Evolutionary conservation across 257 asterid genomes (phyloP), one percentile per base, ranked within the genome.

Genomic region (Thymus mandschuricus): DNA sequence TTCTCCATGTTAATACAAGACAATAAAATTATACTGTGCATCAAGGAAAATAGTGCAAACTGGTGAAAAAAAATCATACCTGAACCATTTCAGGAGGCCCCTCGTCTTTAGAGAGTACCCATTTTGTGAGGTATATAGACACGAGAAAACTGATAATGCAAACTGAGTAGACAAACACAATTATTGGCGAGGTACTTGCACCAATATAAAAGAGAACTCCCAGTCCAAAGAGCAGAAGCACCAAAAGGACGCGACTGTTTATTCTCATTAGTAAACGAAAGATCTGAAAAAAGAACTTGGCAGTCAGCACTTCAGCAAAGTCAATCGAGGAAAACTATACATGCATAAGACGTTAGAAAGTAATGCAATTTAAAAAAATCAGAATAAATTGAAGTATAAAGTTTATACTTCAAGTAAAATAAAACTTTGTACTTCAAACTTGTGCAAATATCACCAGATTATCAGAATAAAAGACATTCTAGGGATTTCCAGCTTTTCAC

Each of bases 11-110:
- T 28, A 64, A 15, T 13, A 55, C 41, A 60, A 38, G 64, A 15
- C 38, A 7, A 41, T 0, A 21, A 10, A 46, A 64, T 29, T 38
- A n/a, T 34, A 29, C 50, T 58, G 54, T 45, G 33, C 55, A 56
- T 44, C 59, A 27, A 45, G 28, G 74, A 46, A 55, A 8, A 57
- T 35, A 54, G 29, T 12, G 9, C 12, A 71, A 61, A 67, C 43
- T 35, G 41, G 62, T 21, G 33, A 61, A 64, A 31, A 65, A 69
- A 68, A 71, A 48, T 69, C 65, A 56, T 86, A 93, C 99, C 99
- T 88, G 83, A 64, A 75, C 88, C 99, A 95, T 94, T 89, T 94
- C 99, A 56, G 98, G 97, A 50, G 99, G 98, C 21, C 99, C 99
- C 81, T 94, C 99, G 59, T 95, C 99, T 92, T 95, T 95, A 29